Base-by-base conservation (phyloP, 148 eudicot genomes). In the Pharnaceum exiguum region DNA sequence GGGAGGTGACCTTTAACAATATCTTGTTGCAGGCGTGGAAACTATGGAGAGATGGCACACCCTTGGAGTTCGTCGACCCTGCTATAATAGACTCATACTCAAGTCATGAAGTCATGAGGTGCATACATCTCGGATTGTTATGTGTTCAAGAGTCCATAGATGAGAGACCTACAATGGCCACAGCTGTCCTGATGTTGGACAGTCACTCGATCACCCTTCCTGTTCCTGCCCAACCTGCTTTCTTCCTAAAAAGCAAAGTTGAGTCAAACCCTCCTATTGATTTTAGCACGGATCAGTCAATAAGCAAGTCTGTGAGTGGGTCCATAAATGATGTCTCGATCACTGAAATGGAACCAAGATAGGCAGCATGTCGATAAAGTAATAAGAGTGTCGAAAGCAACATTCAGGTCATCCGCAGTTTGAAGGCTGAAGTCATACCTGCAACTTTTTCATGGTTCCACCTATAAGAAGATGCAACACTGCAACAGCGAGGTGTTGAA, bases 1-100 rank as follows among this genome's bases (percentile, higher is more conserved):
- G n/a, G n/a, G n/a, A n/a, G n/a, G n/a, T n/a, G n/a, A n/a, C n/a
- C n/a, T n/a, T n/a, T n/a, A n/a, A n/a, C n/a, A n/a, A n/a, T n/a
- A n/a, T n/a, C n/a, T n/a, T n/a, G n/a, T 55, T 61, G 26, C 12
- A 62, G 67, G 67, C 58, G 18, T 62, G 67, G 58, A 36, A 62
- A 2, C 25, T n/a, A n/a, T 62, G 67, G 67, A 30, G 8, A 12
- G 58, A 62, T 19, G 58, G 67, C 23, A 51, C 16, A 40, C 32
- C 58, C 3, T 24, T 50, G 58, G 33, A 51, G 18, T 13, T 62
- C 13, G 22, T 70, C 38, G 68, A 70, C 8, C 51, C 68, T 21
- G 16, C 55, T 8, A 2, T 70, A 2, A 38, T 15, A 40, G 45
- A 55, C 17, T 57, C 69, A 21, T 33, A 10, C 33, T 53, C 30